phyloP scores from a whole-genome alignment of 208 protist genomes.

The Blastocrithidia nonstop region DNA sequence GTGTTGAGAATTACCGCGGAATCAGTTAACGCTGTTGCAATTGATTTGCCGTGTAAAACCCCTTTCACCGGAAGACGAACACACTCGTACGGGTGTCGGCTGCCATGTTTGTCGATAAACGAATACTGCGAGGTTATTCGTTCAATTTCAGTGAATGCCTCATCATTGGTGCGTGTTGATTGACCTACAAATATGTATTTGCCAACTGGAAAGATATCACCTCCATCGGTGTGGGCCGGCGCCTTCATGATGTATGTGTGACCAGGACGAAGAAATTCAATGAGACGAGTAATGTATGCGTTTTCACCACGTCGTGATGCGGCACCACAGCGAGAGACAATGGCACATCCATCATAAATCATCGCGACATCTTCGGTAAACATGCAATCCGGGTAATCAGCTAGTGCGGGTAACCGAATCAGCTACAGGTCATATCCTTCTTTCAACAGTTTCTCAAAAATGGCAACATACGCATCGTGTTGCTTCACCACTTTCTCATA shows the following conservation, averaged over 20 bases:
- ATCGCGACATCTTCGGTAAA: constrained; percentile 36
- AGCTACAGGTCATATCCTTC: constrained; percentile 26
- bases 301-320: constrained; percentile 24
- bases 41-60: constrained; percentile 29
- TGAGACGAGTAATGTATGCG: constrained; percentile 14
- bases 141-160: constrained; percentile 22
- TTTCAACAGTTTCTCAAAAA: constrained; percentile 19
- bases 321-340: constrained; percentile 28
- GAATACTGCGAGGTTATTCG: constrained; percentile 9
- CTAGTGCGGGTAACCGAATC: constrained; percentile 20
- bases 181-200: constrained; percentile 33
- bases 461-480: constrained; percentile 24
- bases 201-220: constrained; percentile 23
- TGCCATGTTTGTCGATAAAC: constrained; percentile 1
- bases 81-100: constrained; percentile 19
- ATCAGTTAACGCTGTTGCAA: constrained; percentile 13
- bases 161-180: constrained; percentile 34
- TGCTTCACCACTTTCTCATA: constrained; percentile 10
- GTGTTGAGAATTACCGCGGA: constrained; percentile 20
- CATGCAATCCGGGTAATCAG: constrained; percentile 26
- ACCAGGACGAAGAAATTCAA: constrained; percentile 13
- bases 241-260: constrained; percentile 14
- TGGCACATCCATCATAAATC: constrained; percentile 23
- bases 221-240: constrained; percentile 24
- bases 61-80: constrained; percentile 14